Conservation (phyloP, 176 grass and related monocot genomes). For the Saccharum officinarum region DNA sequence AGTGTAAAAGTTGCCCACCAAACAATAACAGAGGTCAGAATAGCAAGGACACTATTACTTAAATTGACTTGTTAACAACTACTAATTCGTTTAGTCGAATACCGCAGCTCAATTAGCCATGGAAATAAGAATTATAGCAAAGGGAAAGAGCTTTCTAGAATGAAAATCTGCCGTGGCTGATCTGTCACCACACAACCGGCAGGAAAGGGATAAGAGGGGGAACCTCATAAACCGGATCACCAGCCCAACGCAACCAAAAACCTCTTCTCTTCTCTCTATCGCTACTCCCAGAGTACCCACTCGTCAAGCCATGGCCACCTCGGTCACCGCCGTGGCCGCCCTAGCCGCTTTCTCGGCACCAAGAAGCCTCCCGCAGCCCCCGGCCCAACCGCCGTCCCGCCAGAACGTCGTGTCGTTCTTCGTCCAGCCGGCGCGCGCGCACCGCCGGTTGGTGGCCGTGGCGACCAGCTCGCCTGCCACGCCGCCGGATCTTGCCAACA, state of each 20-base stretch:
- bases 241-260: conserved; percentile 19
- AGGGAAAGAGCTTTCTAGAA: conserved; percentile 21
- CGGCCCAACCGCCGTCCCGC: not conserved
- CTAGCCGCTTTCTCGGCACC: conserved; percentile 36
- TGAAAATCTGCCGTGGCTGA: conserved; percentile 52
- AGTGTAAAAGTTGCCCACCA: not conserved
- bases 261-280: not conserved
- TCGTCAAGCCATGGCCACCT: conserved; percentile 39
- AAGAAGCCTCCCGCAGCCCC: conserved; percentile 7
- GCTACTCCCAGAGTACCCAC: conserved; percentile 1
- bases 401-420: conserved; percentile 37
- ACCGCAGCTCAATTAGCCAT: too few relatives aligned
- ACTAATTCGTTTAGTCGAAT: not conserved
- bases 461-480: conserved; percentile 36
- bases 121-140: not conserved
- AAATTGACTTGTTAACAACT: not conserved
- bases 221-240: conserved; percentile 28
- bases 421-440: not conserved
- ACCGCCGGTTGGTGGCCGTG: conserved; percentile 34
- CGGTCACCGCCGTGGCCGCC: conserved; percentile 41
- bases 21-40: not conserved
- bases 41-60: not conserved
- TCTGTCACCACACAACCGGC: conserved; percentile 58
- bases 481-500: conserved; percentile 63
- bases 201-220: conserved; percentile 42